phyloP scores from a whole-genome alignment of 371 early-diverging fungal genomes.

The Mucor circinelloides region DNA sequence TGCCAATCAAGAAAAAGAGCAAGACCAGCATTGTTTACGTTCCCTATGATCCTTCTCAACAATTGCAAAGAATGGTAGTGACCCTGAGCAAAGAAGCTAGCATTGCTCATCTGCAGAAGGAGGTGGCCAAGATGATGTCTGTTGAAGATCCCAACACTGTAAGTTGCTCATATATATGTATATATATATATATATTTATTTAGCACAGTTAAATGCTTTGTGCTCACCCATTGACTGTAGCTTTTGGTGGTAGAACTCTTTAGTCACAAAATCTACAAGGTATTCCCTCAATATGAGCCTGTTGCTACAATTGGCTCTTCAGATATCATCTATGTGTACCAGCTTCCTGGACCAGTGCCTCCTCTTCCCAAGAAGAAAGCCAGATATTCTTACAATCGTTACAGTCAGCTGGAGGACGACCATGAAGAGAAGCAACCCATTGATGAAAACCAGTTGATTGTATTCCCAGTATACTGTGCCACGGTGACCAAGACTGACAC shows the following conservation, averaged over 20 bases:
- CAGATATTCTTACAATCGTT: conserved; percentile 6
- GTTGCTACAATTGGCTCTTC: conserved; percentile 56
- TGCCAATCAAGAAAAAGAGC: conserved; percentile 59
- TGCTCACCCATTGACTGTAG: too few species aligned
- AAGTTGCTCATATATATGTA: conserved; percentile 6
- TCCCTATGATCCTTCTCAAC: conserved; percentile 52
- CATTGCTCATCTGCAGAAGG: conserved; percentile 62
- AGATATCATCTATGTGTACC: conserved; percentile 74
- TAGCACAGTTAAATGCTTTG: neutral
- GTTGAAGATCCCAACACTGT: conserved; percentile 42
- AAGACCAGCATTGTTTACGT: conserved; percentile 55
- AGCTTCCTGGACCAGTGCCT: conserved; percentile 54
- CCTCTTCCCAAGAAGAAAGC: conserved; percentile 20
- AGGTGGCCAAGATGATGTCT: conserved; percentile 62
- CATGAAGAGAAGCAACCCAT: conserved; percentile 12
- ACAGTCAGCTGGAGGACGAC: neutral
- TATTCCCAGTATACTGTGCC: conserved; percentile 51
- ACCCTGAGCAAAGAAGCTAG: conserved; percentile 62
- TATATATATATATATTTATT: neutral
- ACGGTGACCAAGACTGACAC: conserved; percentile 16
- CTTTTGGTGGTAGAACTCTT: conserved; percentile 70
- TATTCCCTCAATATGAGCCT: conserved; percentile 63
- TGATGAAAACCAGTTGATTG: conserved; percentile 29
- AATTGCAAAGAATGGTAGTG: conserved; percentile 28
- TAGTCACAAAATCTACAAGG: conserved; percentile 61